Evolutionary conservation across 441 rosid genomes (phyloP).

Genomic region (Gossypium lobatum): DNA sequence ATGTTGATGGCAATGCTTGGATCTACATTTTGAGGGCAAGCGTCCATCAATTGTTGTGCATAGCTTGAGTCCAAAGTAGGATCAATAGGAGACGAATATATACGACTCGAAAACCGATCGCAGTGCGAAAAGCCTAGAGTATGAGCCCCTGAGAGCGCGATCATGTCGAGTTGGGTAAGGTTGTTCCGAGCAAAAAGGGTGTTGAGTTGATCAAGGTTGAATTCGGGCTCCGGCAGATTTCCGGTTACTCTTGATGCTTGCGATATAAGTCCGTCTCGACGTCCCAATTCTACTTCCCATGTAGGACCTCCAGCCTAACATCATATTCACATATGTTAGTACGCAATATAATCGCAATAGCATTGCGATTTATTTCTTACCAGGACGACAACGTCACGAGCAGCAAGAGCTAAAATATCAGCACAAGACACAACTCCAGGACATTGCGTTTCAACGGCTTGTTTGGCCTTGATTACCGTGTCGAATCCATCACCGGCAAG

Average conservation of each 20-base stretch:
- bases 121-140: not conserved
- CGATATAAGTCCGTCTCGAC: not conserved
- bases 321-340: not conserved
- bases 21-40: not conserved
- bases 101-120: not conserved
- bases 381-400: slow-evolving; percentile 4
- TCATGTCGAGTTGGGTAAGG: not conserved
- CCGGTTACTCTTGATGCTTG: not conserved
- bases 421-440: slow-evolving; percentile 9
- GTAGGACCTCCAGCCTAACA: not conserved
- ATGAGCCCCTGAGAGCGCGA: not conserved
- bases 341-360: not conserved
- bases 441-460: not conserved
- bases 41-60: not conserved
- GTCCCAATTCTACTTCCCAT: not conserved
- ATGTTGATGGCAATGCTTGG: not conserved
- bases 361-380: not conserved
- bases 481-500: slow-evolving; percentile 16
- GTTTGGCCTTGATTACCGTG: slow-evolving; percentile 7
- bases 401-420: not conserved
- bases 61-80: not conserved
- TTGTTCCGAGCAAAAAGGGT: not conserved
- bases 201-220: not conserved
- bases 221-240: not conserved
- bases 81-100: not conserved